Evolutionary conservation across 2,329 filamentous ascomycete genomes (phyloP).

Genomic region (Cordyceps tenuipes): DNA sequence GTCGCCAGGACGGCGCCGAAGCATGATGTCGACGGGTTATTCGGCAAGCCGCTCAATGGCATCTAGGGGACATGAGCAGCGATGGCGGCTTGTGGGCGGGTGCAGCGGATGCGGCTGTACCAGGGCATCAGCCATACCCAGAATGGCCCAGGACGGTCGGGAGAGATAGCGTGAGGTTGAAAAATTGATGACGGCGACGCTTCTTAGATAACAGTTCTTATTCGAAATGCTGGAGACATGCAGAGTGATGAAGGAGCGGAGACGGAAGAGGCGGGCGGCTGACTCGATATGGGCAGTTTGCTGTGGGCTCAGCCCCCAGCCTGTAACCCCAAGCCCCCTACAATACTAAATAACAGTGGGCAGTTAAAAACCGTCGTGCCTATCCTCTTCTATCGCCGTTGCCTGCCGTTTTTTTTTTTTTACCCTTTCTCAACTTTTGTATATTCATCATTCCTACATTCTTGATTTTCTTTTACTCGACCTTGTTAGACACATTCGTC

Average conservation of each 20-base stretch:
- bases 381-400: too few relatives aligned
- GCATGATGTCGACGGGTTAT: conserved; percentile 42
- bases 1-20: conserved; percentile 56
- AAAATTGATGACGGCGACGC: background rate
- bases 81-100: background rate
- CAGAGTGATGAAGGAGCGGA: conserved; percentile 6
- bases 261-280: conserved; percentile 1
- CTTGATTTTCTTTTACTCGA: too few relatives aligned
- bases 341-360: too few relatives aligned
- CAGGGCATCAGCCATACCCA: conserved; percentile 8
- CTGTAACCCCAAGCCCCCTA: too few relatives aligned
- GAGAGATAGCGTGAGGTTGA: background rate
- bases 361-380: too few relatives aligned
- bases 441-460: too few relatives aligned
- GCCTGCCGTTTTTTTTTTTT: too few relatives aligned
- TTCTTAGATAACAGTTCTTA: background rate
- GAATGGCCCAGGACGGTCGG: background rate
- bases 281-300: conserved; percentile 2
- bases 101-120: conserved; percentile 2
- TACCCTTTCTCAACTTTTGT: too few relatives aligned
- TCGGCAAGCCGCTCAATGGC: background rate
- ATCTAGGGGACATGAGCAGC: conserved; percentile 3
- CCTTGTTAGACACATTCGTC: background rate
- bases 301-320: too few relatives aligned
- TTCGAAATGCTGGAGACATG: background rate